phyloP scores from a whole-genome alignment of 2,329 filamentous ascomycete genomes.

The Orbilia javanica region DNA sequence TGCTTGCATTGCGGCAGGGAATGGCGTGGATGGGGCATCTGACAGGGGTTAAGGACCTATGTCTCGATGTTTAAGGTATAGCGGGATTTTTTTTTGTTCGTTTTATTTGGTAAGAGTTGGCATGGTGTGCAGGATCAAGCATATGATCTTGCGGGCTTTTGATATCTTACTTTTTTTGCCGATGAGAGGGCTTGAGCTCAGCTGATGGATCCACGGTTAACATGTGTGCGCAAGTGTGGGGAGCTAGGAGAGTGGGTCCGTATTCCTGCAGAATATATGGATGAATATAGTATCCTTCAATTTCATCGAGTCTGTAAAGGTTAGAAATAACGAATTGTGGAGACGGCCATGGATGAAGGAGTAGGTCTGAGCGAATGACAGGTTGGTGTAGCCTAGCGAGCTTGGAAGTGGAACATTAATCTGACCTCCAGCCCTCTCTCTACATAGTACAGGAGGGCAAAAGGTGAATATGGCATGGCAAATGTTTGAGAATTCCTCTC shows the following conservation, averaged over 20 bases:
- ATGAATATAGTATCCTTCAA: conserved; percentile 51
- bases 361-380: conserved; percentile 34
- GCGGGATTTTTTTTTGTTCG: background rate
- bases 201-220: conserved; percentile 22
- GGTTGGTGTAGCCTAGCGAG: conserved; percentile 41
- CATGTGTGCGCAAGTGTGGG: conserved; percentile 31
- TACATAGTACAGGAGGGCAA: background rate
- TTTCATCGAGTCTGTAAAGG: conserved; percentile 16
- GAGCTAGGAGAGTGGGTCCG: conserved; percentile 16
- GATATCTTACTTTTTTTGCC: conserved; percentile 5
- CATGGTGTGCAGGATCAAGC: conserved; percentile 12
- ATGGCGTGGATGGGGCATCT: conserved; percentile 31
- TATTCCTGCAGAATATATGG: conserved; percentile 10
- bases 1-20: conserved; percentile 42
- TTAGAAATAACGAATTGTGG: conserved; percentile 47
- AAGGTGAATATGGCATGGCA: conserved; percentile 5
- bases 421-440: background rate
- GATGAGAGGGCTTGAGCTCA: background rate
- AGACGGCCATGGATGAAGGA: conserved; percentile 10
- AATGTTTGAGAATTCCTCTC: conserved; percentile 18
- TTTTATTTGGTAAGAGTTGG: background rate
- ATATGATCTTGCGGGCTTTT: conserved; percentile 19
- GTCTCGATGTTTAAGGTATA: conserved; percentile 13
- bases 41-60: conserved; percentile 1
- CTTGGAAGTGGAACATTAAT: conserved; percentile 16